Evolutionary conservation across 2,329 filamentous ascomycete species (phyloP).

Genomic region (Pyrenophora graminea): DNA sequence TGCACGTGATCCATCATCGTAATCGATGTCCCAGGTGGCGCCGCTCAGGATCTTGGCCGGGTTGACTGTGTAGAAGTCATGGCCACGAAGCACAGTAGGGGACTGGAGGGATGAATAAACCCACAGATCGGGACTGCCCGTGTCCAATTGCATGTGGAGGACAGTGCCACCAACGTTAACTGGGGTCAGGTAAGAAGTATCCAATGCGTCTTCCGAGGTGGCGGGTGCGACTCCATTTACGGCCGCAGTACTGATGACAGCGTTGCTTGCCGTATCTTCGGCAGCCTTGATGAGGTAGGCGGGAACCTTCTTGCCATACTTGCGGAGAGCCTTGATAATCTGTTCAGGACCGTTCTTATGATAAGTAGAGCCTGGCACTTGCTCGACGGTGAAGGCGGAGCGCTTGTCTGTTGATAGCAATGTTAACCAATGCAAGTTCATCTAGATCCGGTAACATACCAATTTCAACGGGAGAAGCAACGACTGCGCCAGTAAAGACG

Average conservation of each 20-base stretch:
- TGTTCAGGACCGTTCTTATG: slow-evolving; percentile 47
- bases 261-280: slow-evolving; percentile 30
- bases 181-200: slow-evolving; percentile 44
- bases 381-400: slow-evolving; percentile 35
- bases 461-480: slow-evolving; percentile 37
- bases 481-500: slow-evolving; percentile 32
- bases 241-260: slow-evolving; percentile 16
- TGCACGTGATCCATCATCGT: slow-evolving; percentile 68
- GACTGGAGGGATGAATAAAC: slow-evolving; percentile 66
- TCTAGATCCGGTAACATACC: not conserved
- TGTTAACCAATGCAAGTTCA: not conserved
- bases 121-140: slow-evolving; percentile 72
- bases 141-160: slow-evolving; percentile 72
- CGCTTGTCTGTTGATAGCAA: slow-evolving; percentile 23
- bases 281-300: slow-evolving; percentile 37
- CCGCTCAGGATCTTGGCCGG: slow-evolving; percentile 53
- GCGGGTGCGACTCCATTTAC: slow-evolving; percentile 33
- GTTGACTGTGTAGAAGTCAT: slow-evolving; percentile 61
- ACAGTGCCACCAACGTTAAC: slow-evolving; percentile 67
- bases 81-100: slow-evolving; percentile 55
- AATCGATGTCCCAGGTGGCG: slow-evolving; percentile 63
- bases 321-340: slow-evolving; percentile 48
- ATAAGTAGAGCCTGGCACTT: slow-evolving; percentile 31
- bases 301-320: slow-evolving; percentile 42
- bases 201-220: too few relatives aligned